Evolutionary conservation across 1,139 yeast species (phyloP), one percentile per base, ranked within the genome.

Genomic region (Hyphopichia khmerensis): DNA sequence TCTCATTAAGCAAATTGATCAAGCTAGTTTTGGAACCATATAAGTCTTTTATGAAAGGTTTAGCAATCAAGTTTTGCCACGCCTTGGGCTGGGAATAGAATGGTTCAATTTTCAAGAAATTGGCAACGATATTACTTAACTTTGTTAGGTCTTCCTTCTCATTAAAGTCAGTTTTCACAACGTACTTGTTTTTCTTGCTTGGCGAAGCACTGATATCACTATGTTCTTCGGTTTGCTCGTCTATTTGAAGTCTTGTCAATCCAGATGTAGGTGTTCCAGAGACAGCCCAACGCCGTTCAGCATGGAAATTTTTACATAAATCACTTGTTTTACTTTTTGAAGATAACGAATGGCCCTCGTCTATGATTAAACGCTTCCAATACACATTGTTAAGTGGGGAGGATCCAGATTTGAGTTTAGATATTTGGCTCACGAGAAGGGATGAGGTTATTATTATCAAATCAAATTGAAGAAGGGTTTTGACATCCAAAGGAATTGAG

Each of bases 201-300:
- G 49, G 46, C 3, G 59, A 53, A 30, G 17, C 2, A 40, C 35
- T 16, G 5, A 21, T 21, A 21, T 46, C 49, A 7, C 52, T 54
- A 13, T 61, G 62, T 33, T 65, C 64, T 32, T 56, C 57, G 2
- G 40, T 19, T 6, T 41, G 39, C 36, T 67, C 80, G 48, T 75
- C 78, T 71, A 82, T 71, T 46, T 80, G 77, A 3, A 83, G 57
- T 37, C 74, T 74, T 0, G 88, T 82, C 44, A 84, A 62, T 0
- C 90, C 90, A 0, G 86, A 74, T 0, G 89, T 83, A 2, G 90
- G 90, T 0, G 90, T 84, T 27, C 91, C 90, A 0, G 87, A 79
- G 1, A 84, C 87, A 0, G 83, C 82, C 91, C 90, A 84, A 46
- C 78, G 69, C 40, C 88, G 65, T 53, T 84, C 90, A 9, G 79